Evolutionary conservation across 2,329 filamentous ascomycete species (phyloP), one percentile per base, ranked within the genome.

Genomic region (Lecanicillium sp.): DNA sequence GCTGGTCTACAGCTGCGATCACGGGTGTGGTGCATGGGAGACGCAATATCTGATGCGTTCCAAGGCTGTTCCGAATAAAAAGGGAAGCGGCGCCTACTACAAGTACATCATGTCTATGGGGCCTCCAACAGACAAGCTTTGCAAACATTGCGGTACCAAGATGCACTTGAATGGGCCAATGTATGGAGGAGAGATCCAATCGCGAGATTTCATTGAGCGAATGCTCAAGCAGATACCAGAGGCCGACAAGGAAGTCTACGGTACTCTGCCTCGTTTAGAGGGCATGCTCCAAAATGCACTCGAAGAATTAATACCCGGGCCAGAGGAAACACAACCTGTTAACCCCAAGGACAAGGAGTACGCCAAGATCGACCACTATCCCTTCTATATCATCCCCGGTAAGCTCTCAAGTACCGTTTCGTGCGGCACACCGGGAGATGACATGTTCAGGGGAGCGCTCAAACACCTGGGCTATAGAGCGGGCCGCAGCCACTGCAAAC

Each of bases 131-230:
- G 77, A 81, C 49, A 73, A 77, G 14, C 68, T 74, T 32, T 98
- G 93, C 65, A 76, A 82, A 51, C 89, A 97, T 63, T 98, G 93
- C 62, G 87, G 85, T 8, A 82, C 78, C 60, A 91, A 86, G 62
- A 94, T 85, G 67, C 93, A 97, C 65, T 65, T 97, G 12, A 86
- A 83, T 4, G 93, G 93, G 2, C 93, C 93, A 1, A 97, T 98
- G 91, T 98, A 90, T 70, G 90, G 81, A 27, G 93, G 93, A 1
- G 86, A 86, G 17, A 71, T 98, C 8, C 93, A 98, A 66, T 90
- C 90, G 37, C 77, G 81, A 6, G 79, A 82, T 2, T 98, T 96
- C 60, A 81, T 98, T 52, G 78, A 86, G 59, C 79, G 79, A 48
- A 82, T 98, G 20, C 74, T 98, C 14, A 78, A 82, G 36, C 78